These are phyloP conservation scores for Euptelea pleiosperma DNA, from an alignment of 164 flowering plant species.

Conservation along the genomic window DNA sequence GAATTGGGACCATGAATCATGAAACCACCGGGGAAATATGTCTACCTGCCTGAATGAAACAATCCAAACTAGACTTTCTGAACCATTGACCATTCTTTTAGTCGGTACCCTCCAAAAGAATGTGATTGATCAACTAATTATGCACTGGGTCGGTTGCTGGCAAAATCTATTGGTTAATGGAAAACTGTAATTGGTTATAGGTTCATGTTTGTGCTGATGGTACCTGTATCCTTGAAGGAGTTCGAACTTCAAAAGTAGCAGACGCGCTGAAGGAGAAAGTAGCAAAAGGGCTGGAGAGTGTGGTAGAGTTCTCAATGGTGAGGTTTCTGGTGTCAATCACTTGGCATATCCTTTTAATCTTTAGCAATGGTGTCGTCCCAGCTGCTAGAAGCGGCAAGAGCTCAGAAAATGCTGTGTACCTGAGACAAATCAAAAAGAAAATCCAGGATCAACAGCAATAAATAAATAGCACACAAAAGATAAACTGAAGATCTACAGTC, in stretches of 20 bases:
- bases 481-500: not conserved
- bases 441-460: not conserved
- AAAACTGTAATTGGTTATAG: not conserved
- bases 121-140: no score
- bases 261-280: slow-evolving; percentile 79
- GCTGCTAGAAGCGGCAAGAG: slow-evolving; percentile 87
- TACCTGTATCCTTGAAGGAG: slow-evolving; percentile 91
- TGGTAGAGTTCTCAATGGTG: slow-evolving; percentile 60
- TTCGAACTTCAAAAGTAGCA: slow-evolving; percentile 86
- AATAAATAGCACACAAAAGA: not conserved
- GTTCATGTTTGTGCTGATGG: not conserved
- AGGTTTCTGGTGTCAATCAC: slow-evolving; percentile 47
- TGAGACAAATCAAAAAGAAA: slow-evolving; percentile 21
- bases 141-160: no score
- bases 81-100: no score
- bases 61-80: no score
- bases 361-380: slow-evolving; percentile 62
- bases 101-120: no score
- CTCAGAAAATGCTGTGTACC: slow-evolving; percentile 98
- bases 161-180: no score
- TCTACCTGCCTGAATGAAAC: no score
- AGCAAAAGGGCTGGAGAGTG: slow-evolving; percentile 72
- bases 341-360: slow-evolving; percentile 69
- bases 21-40: no score
- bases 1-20: no score